Evolutionary conservation across 2,329 filamentous ascomycete genomes (phyloP), one percentile per base, ranked within the genome.

Genomic region (Alternaria sp.): DNA sequence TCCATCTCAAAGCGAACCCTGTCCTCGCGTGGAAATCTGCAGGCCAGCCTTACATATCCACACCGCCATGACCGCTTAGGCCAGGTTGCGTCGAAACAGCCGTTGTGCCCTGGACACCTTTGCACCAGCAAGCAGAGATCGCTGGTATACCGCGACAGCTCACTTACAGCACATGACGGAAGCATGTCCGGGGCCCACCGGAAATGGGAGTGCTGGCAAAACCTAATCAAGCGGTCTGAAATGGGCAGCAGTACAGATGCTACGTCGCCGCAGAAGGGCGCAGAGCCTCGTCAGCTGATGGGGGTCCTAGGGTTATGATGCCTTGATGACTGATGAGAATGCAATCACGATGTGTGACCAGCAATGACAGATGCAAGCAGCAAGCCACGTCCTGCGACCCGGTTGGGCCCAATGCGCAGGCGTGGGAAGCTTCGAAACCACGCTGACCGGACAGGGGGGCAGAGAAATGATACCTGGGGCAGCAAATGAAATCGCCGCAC

Each of bases 1-100:
- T 72, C 73, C 57, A 60, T 60, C 30, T 50, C 9, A 61, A 58
- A 55, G 30, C 30, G 13, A 63, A 73, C 76, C 75, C 74, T 75
- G 74, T 72, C 58, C 75, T 79, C 77, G 76, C 77, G 77, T 79
- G 77, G 77, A 70, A 74, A 69, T 66, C 69, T 72, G 74, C 71
- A 70, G 62, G 60, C 75, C 76, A 79, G 77, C 77, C 77, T 78
- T 79, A 78, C 57, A 67, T 60, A 60, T 74, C 71, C 66, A 74
- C 74, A 74, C 75, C 71, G 75, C 74, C 68, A 65, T 61, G 54
- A 54, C 61, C 73, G 69, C 52, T 61, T 62, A 44, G 49, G 43
- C 60, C 60, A 62, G 50, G 57, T 66, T 71, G 69, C 62, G 57
- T 72, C 66, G 67, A 76, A 72, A 77, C 73, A 73, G 67, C 76